A percentile compares a stretch with the other conserved stretches of the same genome.
Conservation (phyloP, 2,329 filamentous ascomycete genomes). For the Trichoderma atroviride region DNA sequence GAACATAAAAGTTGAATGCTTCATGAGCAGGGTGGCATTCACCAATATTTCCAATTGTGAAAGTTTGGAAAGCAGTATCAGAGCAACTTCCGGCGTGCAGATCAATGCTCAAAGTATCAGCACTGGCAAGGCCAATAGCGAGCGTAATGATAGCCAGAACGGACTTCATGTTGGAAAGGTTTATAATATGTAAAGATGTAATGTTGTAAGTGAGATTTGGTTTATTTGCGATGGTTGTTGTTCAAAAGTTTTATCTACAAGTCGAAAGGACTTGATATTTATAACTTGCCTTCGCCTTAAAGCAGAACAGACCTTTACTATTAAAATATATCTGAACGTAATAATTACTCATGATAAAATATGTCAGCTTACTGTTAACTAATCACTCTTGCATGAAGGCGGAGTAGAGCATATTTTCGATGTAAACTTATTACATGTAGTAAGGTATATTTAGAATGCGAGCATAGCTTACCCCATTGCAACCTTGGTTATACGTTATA, state of each 20-base stretch:
- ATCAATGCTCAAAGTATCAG: constrained; percentile 7
- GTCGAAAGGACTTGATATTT: neutral
- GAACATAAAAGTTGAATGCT: constrained; percentile 7
- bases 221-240: neutral
- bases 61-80: constrained; percentile 1
- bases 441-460: neutral
- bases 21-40: constrained; percentile 8
- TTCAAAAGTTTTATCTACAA: neutral
- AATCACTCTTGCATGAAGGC: neutral
- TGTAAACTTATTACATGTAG: neutral
- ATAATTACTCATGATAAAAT: neutral
- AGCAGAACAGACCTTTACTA: neutral
- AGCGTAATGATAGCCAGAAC: constrained; percentile 1
- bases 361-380: constrained; percentile 10
- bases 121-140: neutral
- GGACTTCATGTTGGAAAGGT: neutral
- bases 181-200: neutral
- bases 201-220: neutral
- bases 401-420: neutral
- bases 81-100: neutral
- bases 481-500: neutral
- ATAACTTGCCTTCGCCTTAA: neutral
- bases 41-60: constrained; percentile 4
- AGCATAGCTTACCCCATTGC: neutral
- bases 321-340: neutral